phyloP scores from a whole-genome alignment of 805 yeast genomes.

The Alloascoidea hylecoeti region DNA sequence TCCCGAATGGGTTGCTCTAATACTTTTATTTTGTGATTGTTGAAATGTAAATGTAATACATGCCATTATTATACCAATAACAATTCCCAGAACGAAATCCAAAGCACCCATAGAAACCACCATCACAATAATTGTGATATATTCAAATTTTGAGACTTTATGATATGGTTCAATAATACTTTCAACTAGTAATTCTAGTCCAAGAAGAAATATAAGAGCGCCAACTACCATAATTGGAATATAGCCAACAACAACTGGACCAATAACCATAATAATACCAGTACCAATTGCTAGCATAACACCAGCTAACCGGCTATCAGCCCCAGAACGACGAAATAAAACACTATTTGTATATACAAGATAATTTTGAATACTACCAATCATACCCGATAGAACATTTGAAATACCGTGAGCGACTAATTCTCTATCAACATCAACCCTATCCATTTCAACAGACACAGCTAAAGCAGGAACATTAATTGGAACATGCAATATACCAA shows the following conservation, averaged over 20 bases:
- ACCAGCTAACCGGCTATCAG: conserved; percentile 81
- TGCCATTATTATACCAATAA: conserved; percentile 83
- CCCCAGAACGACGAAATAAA: conserved; percentile 87
- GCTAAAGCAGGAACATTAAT: conserved; percentile 97
- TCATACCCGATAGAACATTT: conserved; percentile 67
- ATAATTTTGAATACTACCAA: conserved; percentile 89
- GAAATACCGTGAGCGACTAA: conserved; percentile 91
- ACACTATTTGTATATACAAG: conserved; percentile 91
- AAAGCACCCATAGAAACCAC: conserved; percentile 92
- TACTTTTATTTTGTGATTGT: conserved; percentile 73
- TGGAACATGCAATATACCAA: conserved; percentile 93
- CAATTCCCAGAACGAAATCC: conserved; percentile 88
- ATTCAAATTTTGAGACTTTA: conserved; percentile 62
- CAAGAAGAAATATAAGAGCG: conserved; percentile 75
- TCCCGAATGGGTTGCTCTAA: conserved; percentile 75
- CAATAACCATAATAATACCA: conserved; percentile 64
- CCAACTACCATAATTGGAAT: conserved; percentile 97
- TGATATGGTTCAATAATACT: conserved; percentile 79
- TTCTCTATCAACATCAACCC: conserved; percentile 82
- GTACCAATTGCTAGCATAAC: conserved; percentile 80
- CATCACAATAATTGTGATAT: conserved; percentile 68
- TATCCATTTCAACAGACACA: conserved; percentile 68
- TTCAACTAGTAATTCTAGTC: conserved; percentile 81
- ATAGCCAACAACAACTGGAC: conserved; percentile 85
- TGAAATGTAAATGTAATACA: conserved; percentile 92